Percentiles rank a stretch among this genome's conserved stretches.
Evolutionary conservation across 495 filamentous ascomycete genomes (phyloP).

Genomic region (Neurospora pannonica): DNA sequence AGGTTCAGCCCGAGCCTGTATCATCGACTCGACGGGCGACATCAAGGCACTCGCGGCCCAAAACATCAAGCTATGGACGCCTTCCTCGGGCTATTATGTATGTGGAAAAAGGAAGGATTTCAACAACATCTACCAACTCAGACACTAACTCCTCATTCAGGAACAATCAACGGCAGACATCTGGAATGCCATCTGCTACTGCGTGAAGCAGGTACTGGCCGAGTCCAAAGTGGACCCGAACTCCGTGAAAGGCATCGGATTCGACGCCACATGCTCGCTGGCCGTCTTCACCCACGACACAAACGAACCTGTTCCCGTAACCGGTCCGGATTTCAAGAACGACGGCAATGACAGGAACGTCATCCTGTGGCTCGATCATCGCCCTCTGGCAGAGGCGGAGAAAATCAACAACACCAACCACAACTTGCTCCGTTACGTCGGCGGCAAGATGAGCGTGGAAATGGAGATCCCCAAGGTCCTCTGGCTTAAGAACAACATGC

Average conservation of each 20-base stretch:
- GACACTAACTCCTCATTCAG: constrained; percentile 32
- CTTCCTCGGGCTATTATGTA: constrained; percentile 83
- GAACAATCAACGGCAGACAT: constrained; percentile 98
- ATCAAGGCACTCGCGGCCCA: constrained; percentile 87
- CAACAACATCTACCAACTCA: neutral
- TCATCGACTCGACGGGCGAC: constrained; percentile 82
- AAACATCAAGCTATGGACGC: constrained; percentile 90
- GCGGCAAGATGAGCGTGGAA: constrained; percentile 94
- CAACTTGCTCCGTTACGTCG: constrained; percentile 89
- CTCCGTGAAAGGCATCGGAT: constrained; percentile 78
- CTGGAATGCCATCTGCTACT: constrained; percentile 80
- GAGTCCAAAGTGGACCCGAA: constrained; percentile 66
- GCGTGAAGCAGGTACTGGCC: constrained; percentile 66
- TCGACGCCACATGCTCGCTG: constrained; percentile 95
- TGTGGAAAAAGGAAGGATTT: neutral
- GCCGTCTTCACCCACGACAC: constrained; percentile 82
- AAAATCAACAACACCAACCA: constrained; percentile 89
- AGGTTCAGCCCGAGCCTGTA: constrained; percentile 86
- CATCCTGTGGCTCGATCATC: constrained; percentile 87
- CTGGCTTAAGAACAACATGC: constrained; percentile 98
- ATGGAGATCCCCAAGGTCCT: constrained; percentile 98
- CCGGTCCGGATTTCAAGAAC: constrained; percentile 72
- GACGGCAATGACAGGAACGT: constrained; percentile 76
- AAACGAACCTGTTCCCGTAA: constrained; percentile 81
- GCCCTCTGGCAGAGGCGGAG: constrained; percentile 77